Percentiles rank a stretch among this genome's conserved stretches.
Conservation (phyloP, 257 asterid species). For the Ophiorrhiza pumila region DNA sequence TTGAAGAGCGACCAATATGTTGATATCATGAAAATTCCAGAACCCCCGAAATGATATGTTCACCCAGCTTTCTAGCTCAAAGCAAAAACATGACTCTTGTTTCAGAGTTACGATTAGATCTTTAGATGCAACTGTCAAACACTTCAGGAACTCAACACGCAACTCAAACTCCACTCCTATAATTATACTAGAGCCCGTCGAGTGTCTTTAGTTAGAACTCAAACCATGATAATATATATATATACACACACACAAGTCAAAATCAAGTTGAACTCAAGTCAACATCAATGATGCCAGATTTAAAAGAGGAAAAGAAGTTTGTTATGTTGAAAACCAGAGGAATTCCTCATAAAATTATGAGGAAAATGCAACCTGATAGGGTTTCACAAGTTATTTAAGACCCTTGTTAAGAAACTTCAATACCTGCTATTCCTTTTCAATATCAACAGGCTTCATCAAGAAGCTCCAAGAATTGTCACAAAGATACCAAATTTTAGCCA, state of each 20-base stretch:
- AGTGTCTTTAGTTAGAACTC: background rate
- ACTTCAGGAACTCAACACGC: background rate
- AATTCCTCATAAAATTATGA: too few relatives aligned
- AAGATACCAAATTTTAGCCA: background rate
- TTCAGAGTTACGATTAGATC: background rate
- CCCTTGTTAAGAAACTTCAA: background rate
- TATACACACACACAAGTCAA: too few relatives aligned
- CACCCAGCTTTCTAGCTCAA: background rate
- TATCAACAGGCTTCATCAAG: background rate
- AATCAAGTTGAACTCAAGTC: background rate
- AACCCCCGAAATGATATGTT: background rate
- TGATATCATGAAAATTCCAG: background rate
- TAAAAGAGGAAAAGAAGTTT: too few relatives aligned
- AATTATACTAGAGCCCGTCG: background rate
- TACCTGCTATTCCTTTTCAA: background rate
- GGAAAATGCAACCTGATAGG: background rate
- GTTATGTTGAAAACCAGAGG: too few relatives aligned
- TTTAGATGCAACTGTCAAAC: background rate
- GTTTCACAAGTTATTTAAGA: too few relatives aligned
- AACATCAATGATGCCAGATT: too few relatives aligned
- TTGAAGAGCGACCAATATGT: background rate
- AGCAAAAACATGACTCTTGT: background rate
- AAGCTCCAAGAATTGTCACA: background rate
- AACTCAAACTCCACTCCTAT: background rate
- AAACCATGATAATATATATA: background rate